Evolutionary conservation across 2,329 filamentous ascomycete genomes (phyloP).

Genomic region (Alternaria arbusti): DNA sequence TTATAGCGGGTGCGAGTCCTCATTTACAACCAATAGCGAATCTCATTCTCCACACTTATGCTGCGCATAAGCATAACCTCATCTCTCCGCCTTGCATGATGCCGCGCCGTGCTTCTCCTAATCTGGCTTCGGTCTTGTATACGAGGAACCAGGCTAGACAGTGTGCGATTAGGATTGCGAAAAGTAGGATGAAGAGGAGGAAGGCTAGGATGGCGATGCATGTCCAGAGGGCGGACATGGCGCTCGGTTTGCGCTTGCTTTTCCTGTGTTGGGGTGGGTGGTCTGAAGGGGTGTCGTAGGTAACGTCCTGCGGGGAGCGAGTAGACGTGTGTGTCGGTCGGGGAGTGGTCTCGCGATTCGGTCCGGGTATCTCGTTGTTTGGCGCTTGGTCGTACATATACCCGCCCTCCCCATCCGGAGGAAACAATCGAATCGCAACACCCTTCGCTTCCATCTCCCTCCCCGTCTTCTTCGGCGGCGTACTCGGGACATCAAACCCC

Average conservation of each 20-base stretch:
- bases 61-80: slow-evolving; percentile 38
- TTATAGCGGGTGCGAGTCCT: background rate
- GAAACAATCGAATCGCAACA: background rate
- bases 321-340: background rate
- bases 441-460: background rate
- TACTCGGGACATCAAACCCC: slow-evolving; percentile 6
- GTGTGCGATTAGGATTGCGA: slow-evolving; percentile 34
- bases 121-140: slow-evolving; percentile 36
- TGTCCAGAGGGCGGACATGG: slow-evolving; percentile 6
- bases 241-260: background rate
- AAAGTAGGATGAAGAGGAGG: slow-evolving; percentile 22
- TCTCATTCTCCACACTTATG: background rate
- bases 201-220: slow-evolving; percentile 10
- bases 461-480: background rate
- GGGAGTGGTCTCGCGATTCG: background rate
- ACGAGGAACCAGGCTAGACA: slow-evolving; percentile 37
- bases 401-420: background rate
- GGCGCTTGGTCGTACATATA: background rate
- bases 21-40: background rate
- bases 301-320: rapidly evolving
- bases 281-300: background rate
- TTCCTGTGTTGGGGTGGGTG: background rate
- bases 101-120: slow-evolving; percentile 31
- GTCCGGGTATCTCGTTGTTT: background rate
- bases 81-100: slow-evolving; percentile 38